These are phyloP conservation scores for Melastoma malabathricum DNA, from an alignment of 345 rosid species.

Conservation along the genomic window DNA sequence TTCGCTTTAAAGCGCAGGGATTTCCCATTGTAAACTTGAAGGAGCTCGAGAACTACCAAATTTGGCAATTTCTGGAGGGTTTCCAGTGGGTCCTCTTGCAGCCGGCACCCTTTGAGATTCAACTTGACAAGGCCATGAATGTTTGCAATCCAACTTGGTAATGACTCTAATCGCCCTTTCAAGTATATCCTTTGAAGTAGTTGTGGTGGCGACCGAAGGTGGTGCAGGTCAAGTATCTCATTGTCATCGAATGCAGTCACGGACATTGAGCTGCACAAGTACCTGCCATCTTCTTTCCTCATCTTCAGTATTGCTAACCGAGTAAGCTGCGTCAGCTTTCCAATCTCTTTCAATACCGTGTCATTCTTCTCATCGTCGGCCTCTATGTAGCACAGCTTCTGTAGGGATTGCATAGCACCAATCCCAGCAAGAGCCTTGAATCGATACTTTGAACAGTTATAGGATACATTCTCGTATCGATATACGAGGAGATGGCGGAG, in stretches of 20 bases:
- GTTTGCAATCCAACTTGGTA: constrained; percentile 13
- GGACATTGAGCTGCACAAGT: constrained; percentile 22
- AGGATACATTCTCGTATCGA: constrained; percentile 16
- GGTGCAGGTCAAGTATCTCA: constrained; percentile 20
- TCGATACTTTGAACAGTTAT: constrained; percentile 14
- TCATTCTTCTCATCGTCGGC: constrained; percentile 9
- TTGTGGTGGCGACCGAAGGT: constrained; percentile 19
- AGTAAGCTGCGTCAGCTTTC: constrained; percentile 22
- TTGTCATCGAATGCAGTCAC: constrained; percentile 12
- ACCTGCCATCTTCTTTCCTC: constrained; percentile 21
- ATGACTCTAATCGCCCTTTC: constrained; percentile 14
- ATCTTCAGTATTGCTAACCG: constrained; percentile 24
- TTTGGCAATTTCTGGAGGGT: constrained; percentile 20
- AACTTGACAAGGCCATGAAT: constrained; percentile 16
- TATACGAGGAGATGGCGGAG: constrained; percentile 28
- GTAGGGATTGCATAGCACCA: constrained; percentile 19
- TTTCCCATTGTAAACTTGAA: constrained; percentile 14
- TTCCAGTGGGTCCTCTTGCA: constrained; percentile 21
- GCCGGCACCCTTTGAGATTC: constrained; percentile 14
- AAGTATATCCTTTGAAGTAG: constrained; percentile 20
- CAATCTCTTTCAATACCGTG: constrained; percentile 16
- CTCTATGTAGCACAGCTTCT: constrained; percentile 26
- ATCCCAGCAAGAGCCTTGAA: constrained; percentile 16
- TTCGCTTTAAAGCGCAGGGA: constrained; percentile 12
- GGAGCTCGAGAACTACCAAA: constrained; percentile 23